phyloP scores from a whole-genome alignment of 768 basidiomycete genomes.

The Suillus variegatus region DNA sequence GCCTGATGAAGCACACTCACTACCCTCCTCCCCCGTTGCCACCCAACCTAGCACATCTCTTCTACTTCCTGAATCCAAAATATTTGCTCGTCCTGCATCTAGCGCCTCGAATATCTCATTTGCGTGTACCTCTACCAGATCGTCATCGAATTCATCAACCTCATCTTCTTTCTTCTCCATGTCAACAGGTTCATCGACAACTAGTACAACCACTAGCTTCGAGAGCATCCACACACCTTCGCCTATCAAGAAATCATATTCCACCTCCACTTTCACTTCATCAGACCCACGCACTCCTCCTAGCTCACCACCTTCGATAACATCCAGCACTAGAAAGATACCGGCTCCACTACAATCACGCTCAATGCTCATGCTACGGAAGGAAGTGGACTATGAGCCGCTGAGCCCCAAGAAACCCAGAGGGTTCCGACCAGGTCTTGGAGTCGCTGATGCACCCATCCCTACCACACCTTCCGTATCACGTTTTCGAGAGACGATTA shows the following conservation, averaged over 20 bases:
- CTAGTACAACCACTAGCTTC: slow-evolving; percentile 26
- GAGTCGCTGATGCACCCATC: slow-evolving; percentile 24
- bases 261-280: slow-evolving; percentile 15
- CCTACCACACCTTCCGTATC: slow-evolving; percentile 9
- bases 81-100: slow-evolving; percentile 26
- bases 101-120: slow-evolving; percentile 21
- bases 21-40: slow-evolving; percentile 32
- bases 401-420: slow-evolving; percentile 65
- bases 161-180: slow-evolving; percentile 37
- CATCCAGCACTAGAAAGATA: slow-evolving; percentile 23
- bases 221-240: slow-evolving; percentile 39
- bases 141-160: slow-evolving; percentile 19
- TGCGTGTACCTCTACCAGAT: slow-evolving; percentile 23
- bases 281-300: slow-evolving; percentile 24
- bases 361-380: slow-evolving; percentile 64
- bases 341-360: slow-evolving; percentile 39
- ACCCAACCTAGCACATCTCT: slow-evolving; percentile 26
- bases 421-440: slow-evolving; percentile 28
- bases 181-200: slow-evolving; percentile 40
- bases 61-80: slow-evolving; percentile 21
- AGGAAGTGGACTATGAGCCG: slow-evolving; percentile 74
- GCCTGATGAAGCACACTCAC: slow-evolving; percentile 27
- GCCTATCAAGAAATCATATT: slow-evolving; percentile 41
- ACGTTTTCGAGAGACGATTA: slow-evolving; percentile 11
- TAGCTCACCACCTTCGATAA: slow-evolving; percentile 28